These are phyloP conservation scores for Ophiosphaerella narmari DNA, from an alignment of 2,329 filamentous ascomycete genomes.

Conservation along the genomic window DNA sequence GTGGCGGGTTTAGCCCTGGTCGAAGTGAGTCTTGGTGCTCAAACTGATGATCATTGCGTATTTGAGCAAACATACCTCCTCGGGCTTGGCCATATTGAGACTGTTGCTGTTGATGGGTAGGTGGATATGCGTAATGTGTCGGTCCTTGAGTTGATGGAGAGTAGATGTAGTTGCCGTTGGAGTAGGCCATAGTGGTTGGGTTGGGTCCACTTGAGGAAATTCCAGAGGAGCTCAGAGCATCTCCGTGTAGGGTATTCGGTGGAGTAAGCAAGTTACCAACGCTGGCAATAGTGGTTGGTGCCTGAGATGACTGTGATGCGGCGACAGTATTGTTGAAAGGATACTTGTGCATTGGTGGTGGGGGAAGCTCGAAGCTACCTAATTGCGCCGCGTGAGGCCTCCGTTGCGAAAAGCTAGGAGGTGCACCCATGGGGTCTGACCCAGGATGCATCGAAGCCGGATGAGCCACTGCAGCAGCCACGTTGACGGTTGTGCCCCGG, in stretches of 20 bases:
- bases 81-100: constrained; percentile 38
- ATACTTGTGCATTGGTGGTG: constrained; percentile 64
- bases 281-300: constrained; percentile 54
- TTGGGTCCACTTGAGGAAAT: constrained; percentile 63
- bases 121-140: constrained; percentile 59
- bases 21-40: constrained; percentile 63
- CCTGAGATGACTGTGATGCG: constrained; percentile 53
- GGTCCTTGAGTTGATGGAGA: constrained; percentile 61
- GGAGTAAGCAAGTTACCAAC: constrained; percentile 67
- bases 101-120: constrained; percentile 40
- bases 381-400: constrained; percentile 71
- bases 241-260: constrained; percentile 62
- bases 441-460: constrained; percentile 66
- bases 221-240: constrained; percentile 66
- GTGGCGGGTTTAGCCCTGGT: constrained; percentile 68
- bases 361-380: constrained; percentile 68
- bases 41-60: constrained; percentile 57
- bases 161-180: constrained; percentile 66
- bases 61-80: constrained; percentile 60
- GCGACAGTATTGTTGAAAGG: constrained; percentile 47
- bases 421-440: constrained; percentile 63
- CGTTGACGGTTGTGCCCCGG: constrained; percentile 57
- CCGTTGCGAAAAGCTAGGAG: constrained; percentile 71
- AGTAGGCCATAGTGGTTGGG: constrained; percentile 63
- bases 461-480: constrained; percentile 66